A percentile compares a stretch with the other conserved stretches of the same genome.
These are phyloP conservation scores for Phlebopus sp. DNA, from an alignment of 1,284 basidiomycete genomes.

Conservation along the genomic window DNA sequence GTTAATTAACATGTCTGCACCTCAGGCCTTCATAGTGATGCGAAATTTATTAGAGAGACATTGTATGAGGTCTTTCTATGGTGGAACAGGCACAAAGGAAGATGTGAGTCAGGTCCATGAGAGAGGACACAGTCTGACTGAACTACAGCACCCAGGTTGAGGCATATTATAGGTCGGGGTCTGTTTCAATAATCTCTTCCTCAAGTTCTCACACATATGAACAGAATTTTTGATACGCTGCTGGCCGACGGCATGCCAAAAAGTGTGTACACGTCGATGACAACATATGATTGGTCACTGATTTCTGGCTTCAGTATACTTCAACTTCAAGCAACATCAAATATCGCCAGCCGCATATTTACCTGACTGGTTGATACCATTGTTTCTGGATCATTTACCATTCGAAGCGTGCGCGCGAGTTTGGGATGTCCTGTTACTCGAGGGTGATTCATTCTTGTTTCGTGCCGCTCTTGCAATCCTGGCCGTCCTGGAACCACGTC, in stretches of 20 bases:
- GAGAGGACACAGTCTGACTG: slow-evolving; percentile 24
- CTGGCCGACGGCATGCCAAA: slow-evolving; percentile 94
- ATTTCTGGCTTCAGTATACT: slow-evolving; percentile 62
- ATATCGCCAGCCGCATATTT: slow-evolving; percentile 79
- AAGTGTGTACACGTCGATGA: slow-evolving; percentile 47
- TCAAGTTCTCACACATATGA: slow-evolving; percentile 16
- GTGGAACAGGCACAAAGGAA: slow-evolving; percentile 62
- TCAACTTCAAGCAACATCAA: slow-evolving; percentile 93
- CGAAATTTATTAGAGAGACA: slow-evolving; percentile 87
- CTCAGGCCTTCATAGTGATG: slow-evolving; percentile 83
- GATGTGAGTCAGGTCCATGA: slow-evolving; percentile 59
- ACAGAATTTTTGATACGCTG: slow-evolving; percentile 88
- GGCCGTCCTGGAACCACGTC: slow-evolving; percentile 79
- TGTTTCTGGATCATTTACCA: slow-evolving; percentile 85
- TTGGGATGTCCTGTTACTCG: slow-evolving; percentile 87
- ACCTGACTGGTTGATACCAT: slow-evolving; percentile 75
- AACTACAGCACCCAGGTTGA: slow-evolving; percentile 56
- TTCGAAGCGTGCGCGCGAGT: slow-evolving; percentile 85
- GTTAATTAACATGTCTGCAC: slow-evolving; percentile 79
- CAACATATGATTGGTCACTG: slow-evolving; percentile 1
- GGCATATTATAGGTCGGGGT: slow-evolving; percentile 62
- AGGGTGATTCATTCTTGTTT: slow-evolving; percentile 86
- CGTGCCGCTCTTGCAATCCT: slow-evolving; percentile 82
- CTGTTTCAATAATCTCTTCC: background rate
- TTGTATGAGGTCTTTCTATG: slow-evolving; percentile 84